These are phyloP conservation scores for Penicillium sp. DNA, from an alignment of 2,329 filamentous ascomycete genomes.

Conservation along the genomic window DNA sequence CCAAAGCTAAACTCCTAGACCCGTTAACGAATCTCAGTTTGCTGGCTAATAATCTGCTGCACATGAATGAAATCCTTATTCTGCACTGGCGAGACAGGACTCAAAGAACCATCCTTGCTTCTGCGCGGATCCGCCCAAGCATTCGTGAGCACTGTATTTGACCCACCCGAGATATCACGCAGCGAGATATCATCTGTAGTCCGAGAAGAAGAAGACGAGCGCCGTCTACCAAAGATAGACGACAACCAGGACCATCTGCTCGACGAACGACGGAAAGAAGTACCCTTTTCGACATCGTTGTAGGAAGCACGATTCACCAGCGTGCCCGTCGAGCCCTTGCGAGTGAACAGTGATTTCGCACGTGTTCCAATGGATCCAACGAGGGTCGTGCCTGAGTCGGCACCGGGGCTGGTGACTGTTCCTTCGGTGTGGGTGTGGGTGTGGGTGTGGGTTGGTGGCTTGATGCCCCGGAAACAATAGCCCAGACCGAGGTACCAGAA, in stretches of 20 bases:
- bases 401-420: background rate
- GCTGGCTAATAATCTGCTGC: constrained; percentile 36
- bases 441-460: constrained; percentile 19
- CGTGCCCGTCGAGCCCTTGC: constrained; percentile 10
- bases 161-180: constrained; percentile 18
- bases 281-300: constrained; percentile 27
- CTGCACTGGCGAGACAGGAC: constrained; percentile 3
- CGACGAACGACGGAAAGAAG: background rate
- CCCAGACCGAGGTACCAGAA: constrained; percentile 46
- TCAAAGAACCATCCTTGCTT: constrained; percentile 23
- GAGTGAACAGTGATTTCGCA: constrained; percentile 29
- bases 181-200: constrained; percentile 13
- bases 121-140: constrained; percentile 34
- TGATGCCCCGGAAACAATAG: constrained; percentile 30
- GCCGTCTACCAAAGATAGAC: constrained; percentile 14
- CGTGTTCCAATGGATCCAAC: constrained; percentile 29
- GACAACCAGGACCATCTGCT: constrained; percentile 13
- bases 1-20: background rate
- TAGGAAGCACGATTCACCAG: background rate
- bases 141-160: constrained; percentile 31
- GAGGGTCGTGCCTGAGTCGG: constrained; percentile 16
- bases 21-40: constrained; percentile 30
- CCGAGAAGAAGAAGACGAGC: constrained; percentile 1
- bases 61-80: constrained; percentile 31
- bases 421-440: constrained; percentile 8